Conservation (phyloP, 2,329 filamentous ascomycete species). For the Claviceps digitariae region DNA sequence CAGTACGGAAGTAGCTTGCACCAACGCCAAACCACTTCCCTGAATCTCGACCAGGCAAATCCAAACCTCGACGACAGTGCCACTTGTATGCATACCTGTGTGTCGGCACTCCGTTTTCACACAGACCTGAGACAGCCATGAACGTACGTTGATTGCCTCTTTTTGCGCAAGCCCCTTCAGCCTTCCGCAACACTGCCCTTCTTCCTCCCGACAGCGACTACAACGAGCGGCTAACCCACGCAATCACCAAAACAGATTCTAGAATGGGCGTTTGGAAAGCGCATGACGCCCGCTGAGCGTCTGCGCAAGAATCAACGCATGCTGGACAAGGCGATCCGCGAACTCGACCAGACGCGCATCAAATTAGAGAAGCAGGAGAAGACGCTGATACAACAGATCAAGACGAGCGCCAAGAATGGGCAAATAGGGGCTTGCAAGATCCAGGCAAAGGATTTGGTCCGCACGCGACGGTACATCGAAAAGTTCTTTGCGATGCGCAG, state of each 20-base stretch:
- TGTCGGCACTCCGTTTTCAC: background rate
- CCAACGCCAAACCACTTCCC: background rate
- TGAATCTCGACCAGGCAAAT: slow-evolving; percentile 2
- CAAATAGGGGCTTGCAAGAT: slow-evolving; percentile 99
- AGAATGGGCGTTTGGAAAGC: slow-evolving; percentile 98
- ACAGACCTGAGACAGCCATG: slow-evolving; percentile 26
- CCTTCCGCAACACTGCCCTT: no score
- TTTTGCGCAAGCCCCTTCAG: background rate
- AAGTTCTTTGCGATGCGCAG: slow-evolving; percentile 99
- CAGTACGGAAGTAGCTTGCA: background rate
- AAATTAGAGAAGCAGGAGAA: slow-evolving; percentile 99
- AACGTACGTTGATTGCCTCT: slow-evolving; percentile 33
- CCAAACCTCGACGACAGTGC: background rate
- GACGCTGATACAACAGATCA: slow-evolving; percentile 90
- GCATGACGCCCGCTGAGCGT: slow-evolving; percentile 91
- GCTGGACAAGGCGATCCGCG: slow-evolving; percentile 92
- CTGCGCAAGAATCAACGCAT: slow-evolving; percentile 90
- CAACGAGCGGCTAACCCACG: slow-evolving; percentile 3
- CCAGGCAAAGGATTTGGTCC: slow-evolving; percentile 91
- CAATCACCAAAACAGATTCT: slow-evolving; percentile 50
- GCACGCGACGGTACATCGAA: slow-evolving; percentile 86
- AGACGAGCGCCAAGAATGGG: slow-evolving; percentile 94
- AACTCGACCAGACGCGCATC: slow-evolving; percentile 84
- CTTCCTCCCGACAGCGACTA: background rate
- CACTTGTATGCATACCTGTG: background rate